Evolutionary conservation across 192 early-diverging fungal species (phyloP).

Genomic region (Lunasporangiospora selenospora): DNA sequence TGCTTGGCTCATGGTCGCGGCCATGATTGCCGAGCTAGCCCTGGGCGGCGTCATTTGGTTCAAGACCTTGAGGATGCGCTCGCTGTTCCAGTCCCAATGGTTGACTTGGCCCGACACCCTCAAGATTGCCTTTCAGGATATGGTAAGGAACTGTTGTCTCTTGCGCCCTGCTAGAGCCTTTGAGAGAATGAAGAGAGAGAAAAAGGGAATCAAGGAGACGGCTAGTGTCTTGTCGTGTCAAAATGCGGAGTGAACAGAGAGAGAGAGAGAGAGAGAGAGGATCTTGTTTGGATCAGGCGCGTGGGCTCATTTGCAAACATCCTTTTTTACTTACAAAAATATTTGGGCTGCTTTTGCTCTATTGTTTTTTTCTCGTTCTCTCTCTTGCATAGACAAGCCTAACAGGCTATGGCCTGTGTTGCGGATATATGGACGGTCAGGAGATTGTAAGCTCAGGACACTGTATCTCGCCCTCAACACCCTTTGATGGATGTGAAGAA

Average conservation of each 20-base stretch:
- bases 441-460: constrained; percentile 5
- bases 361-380: no score
- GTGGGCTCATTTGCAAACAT: background rate
- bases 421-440: constrained; percentile 21
- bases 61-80: constrained; percentile 45
- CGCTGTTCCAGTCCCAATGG: constrained; percentile 36
- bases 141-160: constrained; percentile 37
- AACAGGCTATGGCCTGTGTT: constrained; percentile 42
- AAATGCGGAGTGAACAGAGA: no score
- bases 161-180: no score
- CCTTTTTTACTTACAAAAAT: background rate
- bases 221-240: no score
- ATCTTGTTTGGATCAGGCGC: no score
- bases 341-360: no score
- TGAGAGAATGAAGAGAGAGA: no score
- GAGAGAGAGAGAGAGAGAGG: no score
- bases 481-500: constrained; percentile 32
- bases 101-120: constrained; percentile 10
- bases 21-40: constrained; percentile 27
- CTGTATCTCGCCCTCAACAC: constrained; percentile 6
- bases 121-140: constrained; percentile 44
- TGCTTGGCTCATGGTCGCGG: constrained; percentile 29
- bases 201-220: no score
- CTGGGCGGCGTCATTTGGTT: constrained; percentile 52
- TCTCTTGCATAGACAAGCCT: constrained; percentile 14